Conservation (phyloP, 257 asterid species). For the Ilex asprella region DNA sequence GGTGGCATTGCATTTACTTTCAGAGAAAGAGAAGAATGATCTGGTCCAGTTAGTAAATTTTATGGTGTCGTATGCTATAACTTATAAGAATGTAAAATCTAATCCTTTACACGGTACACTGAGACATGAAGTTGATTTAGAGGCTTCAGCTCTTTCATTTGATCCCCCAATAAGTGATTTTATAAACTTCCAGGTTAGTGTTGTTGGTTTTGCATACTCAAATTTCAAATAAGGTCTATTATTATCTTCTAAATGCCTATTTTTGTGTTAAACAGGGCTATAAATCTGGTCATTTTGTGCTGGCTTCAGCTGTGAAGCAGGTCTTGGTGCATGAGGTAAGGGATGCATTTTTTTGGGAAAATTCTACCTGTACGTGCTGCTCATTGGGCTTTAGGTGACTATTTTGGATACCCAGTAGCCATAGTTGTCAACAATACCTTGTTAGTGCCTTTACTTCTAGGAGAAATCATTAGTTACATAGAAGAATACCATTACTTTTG, state of each 20-base stretch:
- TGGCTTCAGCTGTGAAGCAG: slow-evolving; percentile 69
- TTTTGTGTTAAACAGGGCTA: slow-evolving; percentile 52
- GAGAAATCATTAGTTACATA: too few species aligned
- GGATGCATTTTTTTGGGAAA: slow-evolving; percentile 1
- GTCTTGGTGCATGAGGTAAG: slow-evolving; percentile 88
- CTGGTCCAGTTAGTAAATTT: slow-evolving; percentile 54
- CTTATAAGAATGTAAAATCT: slow-evolving; percentile 65
- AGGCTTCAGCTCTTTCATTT: slow-evolving; percentile 49
- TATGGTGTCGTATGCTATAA: slow-evolving; percentile 80
- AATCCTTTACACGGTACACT: slow-evolving; percentile 37
- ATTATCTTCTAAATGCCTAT: not conserved
- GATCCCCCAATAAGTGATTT: slow-evolving; percentile 76
- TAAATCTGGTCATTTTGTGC: slow-evolving; percentile 50
- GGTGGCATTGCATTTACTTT: slow-evolving; percentile 81
- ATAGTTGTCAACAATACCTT: too few species aligned
- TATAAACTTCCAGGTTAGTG: slow-evolving; percentile 61
- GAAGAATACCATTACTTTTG: too few species aligned
- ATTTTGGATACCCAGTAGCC: too few species aligned
- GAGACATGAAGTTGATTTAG: slow-evolving; percentile 48
- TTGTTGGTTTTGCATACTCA: slow-evolving; percentile 10
- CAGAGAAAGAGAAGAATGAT: slow-evolving; percentile 67
- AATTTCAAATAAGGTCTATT: not conserved
- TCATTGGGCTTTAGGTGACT: too few species aligned
- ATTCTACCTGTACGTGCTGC: too few species aligned
- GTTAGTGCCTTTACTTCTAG: too few species aligned